Conservation (phyloP, 257 asterid genomes). For the Euphrasia confusa region DNA sequence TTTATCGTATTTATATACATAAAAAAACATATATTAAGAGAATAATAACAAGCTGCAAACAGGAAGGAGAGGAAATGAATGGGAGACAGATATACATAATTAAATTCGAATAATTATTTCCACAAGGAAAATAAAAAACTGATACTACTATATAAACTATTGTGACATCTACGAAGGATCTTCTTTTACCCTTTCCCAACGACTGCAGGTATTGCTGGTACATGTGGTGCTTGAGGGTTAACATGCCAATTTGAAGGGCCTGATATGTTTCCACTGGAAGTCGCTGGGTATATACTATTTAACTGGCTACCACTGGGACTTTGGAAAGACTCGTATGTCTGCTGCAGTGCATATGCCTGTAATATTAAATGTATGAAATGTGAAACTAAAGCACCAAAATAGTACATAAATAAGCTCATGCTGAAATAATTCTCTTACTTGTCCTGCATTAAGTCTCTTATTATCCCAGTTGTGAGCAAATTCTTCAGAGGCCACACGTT, state of each 20-base stretch:
- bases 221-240: conserved; percentile 38
- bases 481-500: conserved; percentile 85
- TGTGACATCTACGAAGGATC: conserved; percentile 15
- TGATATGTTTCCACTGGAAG: conserved; percentile 37
- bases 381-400: conserved; percentile 12
- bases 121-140: conserved; percentile 3
- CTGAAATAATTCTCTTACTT: conserved; percentile 36
- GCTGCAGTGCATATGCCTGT: conserved; percentile 52
- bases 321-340: conserved; percentile 37
- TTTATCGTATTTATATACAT: not conserved
- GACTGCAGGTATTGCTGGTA: conserved; percentile 44
- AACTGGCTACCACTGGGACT: conserved; percentile 37
- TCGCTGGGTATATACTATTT: conserved; percentile 35
- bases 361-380: conserved; percentile 23
- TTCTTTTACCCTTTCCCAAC: conserved; percentile 71
- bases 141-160: conserved; percentile 1
- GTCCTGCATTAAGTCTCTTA: conserved; percentile 89
- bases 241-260: conserved; percentile 49
- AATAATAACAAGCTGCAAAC: not conserved
- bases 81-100: conserved; percentile 13
- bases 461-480: conserved; percentile 66
- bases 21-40: not conserved
- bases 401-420: conserved; percentile 13
- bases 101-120: conserved; percentile 6
- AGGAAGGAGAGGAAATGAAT: not conserved